Evolutionary conservation across 805 yeast species (phyloP).

Genomic region (Candida orba): DNA sequence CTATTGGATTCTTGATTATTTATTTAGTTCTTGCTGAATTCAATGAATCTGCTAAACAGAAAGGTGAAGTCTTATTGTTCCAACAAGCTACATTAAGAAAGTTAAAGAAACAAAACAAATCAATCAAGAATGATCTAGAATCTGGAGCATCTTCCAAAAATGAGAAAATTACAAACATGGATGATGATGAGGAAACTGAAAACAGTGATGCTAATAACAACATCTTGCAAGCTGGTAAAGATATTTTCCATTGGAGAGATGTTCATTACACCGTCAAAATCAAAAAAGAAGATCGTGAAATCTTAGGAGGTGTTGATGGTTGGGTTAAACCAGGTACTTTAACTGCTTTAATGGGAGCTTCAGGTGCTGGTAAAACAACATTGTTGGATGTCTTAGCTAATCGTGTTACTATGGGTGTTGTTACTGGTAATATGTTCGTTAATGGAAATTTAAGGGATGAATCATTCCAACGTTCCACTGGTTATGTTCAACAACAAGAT

Average conservation of each 20-base stretch:
- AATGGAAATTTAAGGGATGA: conserved; percentile 55
- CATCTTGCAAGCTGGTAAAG: conserved; percentile 31
- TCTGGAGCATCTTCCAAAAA: conserved; percentile 21
- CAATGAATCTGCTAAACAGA: conserved; percentile 56
- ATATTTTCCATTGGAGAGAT: conserved; percentile 72
- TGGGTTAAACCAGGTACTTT: conserved; percentile 81
- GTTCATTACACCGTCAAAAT: conserved; percentile 65
- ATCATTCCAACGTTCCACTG: conserved; percentile 51
- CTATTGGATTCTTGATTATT: conserved; percentile 43
- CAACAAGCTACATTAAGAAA: conserved; percentile 41
- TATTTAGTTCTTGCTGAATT: conserved; percentile 50
- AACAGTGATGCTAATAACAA: conserved; percentile 19
- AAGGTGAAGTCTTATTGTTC: conserved; percentile 65
- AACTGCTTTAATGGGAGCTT: conserved; percentile 73
- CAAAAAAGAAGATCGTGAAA: conserved; percentile 51
- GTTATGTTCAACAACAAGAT: conserved; percentile 73
- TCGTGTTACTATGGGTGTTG: conserved; percentile 63
- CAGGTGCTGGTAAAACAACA: conserved; percentile 81
- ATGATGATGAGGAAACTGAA: conserved; percentile 9
- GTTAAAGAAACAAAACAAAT: conserved; percentile 34
- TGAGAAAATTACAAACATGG: conserved; percentile 12
- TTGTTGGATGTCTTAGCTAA: conserved; percentile 64
- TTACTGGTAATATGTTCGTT: conserved; percentile 55
- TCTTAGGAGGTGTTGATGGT: conserved; percentile 63
- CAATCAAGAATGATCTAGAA: conserved; percentile 22